A percentile compares a stretch with the other conserved stretches of the same genome.
These are phyloP conservation scores for Cicer chorassanicum DNA, from an alignment of 306 rosid species.

Conservation along the genomic window DNA sequence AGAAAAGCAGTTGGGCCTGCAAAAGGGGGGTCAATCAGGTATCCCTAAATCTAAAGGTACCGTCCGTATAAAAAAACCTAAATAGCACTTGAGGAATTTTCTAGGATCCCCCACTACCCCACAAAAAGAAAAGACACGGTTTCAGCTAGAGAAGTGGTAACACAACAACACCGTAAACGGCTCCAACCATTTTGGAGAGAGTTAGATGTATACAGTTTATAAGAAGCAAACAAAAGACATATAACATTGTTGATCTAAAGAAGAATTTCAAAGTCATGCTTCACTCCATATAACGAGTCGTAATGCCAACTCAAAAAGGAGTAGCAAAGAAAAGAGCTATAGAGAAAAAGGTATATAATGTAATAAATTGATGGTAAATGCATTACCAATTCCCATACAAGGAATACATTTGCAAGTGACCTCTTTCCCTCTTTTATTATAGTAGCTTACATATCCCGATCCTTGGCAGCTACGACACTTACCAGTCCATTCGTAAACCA, in stretches of 20 bases:
- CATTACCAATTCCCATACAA: conserved; percentile 94
- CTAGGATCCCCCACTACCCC: too few relatives aligned
- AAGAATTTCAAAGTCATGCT: not conserved
- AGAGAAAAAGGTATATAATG: conserved; percentile 1
- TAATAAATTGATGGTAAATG: conserved; percentile 33
- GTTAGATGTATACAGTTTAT: not conserved
- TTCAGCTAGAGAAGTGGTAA: too few relatives aligned
- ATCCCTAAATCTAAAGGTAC: conserved; percentile 12
- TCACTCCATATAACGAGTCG: not conserved
- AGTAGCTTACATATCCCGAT: conserved; percentile 80
- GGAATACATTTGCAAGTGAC: conserved; percentile 87
- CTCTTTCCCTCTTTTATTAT: conserved; percentile 78
- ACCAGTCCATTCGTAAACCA: conserved; percentile 98
- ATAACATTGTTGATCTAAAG: not conserved
- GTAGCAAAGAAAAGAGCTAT: not conserved
- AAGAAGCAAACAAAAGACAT: not conserved
- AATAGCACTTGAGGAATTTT: not conserved
- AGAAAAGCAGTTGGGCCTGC: conserved; percentile 17
- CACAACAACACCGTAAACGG: too few relatives aligned
- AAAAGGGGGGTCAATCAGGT: conserved; percentile 5
- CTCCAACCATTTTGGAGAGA: not conserved
- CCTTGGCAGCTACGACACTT: conserved; percentile 96
- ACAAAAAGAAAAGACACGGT: too few relatives aligned
- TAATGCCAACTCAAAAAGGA: conserved; percentile 4
- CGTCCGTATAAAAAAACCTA: not conserved